Base-by-base conservation (phyloP, 2,329 filamentous ascomycete genomes). In the Zymoseptoria tritici region DNA sequence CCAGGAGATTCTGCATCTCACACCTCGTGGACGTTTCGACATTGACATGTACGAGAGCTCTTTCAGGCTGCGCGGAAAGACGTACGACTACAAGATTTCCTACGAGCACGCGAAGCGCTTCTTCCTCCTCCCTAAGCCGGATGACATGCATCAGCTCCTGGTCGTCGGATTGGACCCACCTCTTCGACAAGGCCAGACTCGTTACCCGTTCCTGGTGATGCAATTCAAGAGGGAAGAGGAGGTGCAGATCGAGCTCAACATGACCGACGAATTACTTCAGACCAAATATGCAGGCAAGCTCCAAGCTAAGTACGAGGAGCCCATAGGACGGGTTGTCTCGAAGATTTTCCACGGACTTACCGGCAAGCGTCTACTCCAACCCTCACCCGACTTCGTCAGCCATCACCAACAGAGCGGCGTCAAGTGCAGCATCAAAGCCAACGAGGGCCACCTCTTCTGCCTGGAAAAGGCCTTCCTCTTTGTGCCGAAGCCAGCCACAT, bases 351-450 rank as follows among this genome's bases (percentile, higher is more conserved):
- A 90, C 66, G 94, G 94, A 13, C 80, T 99, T 53, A 91, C 91
- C 20, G 91, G 91, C 70, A 97, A 97, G 83, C 96, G 95, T 78
- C 88, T 99, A 62, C 91, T 92, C 26, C 90, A 89, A 62, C 94
- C 94, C 1, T 94, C 92, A 54, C 93, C 93, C 76, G 92, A 97
- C 75, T 99, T 99, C 77, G 83, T 87, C 72, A 95, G 89, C 67
- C 94, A 97, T 77, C 91, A 96, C 73, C 86, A 89, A 70, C 92
- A 97, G 75, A 90, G 87, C 67, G 94, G 94, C 60, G 95, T 99
- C 77, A 99, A 99, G 79, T 99, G 94, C 77, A 96, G 92, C n/a
- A 97, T 99, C 84, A 99, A 99, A 78, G 95, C 95, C 57, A 97
- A 95, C 75, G 94, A 99, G 78, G 94, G 95, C 62, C 92, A 96